phyloP scores from a whole-genome alignment of 139 green algal species.

The Chlorella vulgaris region DNA sequence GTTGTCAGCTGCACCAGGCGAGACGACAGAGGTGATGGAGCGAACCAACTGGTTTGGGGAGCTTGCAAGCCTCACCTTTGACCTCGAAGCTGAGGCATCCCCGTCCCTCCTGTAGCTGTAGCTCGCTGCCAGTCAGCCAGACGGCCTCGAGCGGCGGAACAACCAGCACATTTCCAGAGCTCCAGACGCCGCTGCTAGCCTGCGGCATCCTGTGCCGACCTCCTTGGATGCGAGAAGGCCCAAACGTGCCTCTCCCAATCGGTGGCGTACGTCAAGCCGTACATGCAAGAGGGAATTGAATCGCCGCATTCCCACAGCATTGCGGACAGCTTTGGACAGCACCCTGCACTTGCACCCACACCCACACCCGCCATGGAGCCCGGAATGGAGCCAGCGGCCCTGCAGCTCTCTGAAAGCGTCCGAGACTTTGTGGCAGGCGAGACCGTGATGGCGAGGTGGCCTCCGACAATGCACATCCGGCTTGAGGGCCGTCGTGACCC shows the following conservation, averaged over 20 bases:
- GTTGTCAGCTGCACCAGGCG: conserved; percentile 63
- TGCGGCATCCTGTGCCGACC: background rate
- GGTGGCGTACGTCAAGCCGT: no score
- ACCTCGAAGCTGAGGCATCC: conserved; percentile 75
- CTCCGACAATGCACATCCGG: no score
- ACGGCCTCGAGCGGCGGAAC: conserved; percentile 86
- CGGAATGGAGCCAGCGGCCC: conserved; percentile 1
- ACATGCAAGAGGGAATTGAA: conserved; percentile 5
- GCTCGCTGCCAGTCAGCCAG: conserved; percentile 70
- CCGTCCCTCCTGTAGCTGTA: conserved; percentile 43
- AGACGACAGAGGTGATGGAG: background rate
- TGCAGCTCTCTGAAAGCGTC: background rate
- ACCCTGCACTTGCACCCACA: no score
- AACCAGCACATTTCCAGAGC: conserved; percentile 56
- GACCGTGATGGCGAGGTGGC: background rate
- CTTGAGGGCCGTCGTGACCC: no score
- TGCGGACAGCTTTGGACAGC: no score
- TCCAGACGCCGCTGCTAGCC: conserved; percentile 54
- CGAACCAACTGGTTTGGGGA: background rate
- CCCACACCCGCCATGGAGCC: background rate
- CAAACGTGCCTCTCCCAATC: no score
- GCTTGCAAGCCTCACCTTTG: conserved; percentile 48
- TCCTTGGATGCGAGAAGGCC: no score
- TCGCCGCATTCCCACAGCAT: no score
- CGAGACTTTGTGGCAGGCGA: conserved; percentile 30